Evolutionary conservation across 495 filamentous ascomycete species (phyloP).

Genomic region (Eremomyces bilateralis): DNA sequence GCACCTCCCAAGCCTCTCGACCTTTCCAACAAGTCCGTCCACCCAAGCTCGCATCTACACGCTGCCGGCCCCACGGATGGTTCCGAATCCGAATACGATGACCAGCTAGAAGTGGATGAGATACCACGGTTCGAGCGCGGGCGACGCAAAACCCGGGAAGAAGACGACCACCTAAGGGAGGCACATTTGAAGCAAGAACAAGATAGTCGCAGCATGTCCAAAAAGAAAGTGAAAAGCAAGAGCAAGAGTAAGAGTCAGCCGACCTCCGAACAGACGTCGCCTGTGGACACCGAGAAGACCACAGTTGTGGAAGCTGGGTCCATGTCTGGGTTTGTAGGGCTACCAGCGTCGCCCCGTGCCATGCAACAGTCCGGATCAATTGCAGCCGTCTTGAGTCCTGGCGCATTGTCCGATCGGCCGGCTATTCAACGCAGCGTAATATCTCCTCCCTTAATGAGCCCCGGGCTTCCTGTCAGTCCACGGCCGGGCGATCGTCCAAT

Average conservation of each 20-base stretch:
- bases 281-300: slow-evolving; percentile 2
- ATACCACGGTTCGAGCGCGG: slow-evolving; percentile 40
- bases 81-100: slow-evolving; percentile 70
- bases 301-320: no score
- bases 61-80: slow-evolving; percentile 32
- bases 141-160: slow-evolving; percentile 67
- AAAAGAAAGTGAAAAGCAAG: slow-evolving; percentile 27
- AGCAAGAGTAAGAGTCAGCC: slow-evolving; percentile 18
- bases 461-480: slow-evolving; percentile 75
- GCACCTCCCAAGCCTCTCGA: slow-evolving; percentile 63
- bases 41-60: slow-evolving; percentile 21
- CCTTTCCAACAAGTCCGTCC: slow-evolving; percentile 25
- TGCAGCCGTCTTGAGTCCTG: slow-evolving; percentile 14
- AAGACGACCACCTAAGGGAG: slow-evolving; percentile 66
- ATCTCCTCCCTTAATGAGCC: slow-evolving; percentile 46
- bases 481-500: slow-evolving; percentile 56
- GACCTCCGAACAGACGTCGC: neutral
- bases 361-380: slow-evolving; percentile 7
- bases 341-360: slow-evolving; percentile 11
- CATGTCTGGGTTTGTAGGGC: slow-evolving; percentile 9
- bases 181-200: slow-evolving; percentile 34
- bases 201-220: slow-evolving; percentile 40
- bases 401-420: slow-evolving; percentile 7
- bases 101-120: slow-evolving; percentile 45
- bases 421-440: slow-evolving; percentile 18